Evolutionary conservation across 129 eudicot species (phyloP).

Genomic region (Artemisia tridentata): DNA sequence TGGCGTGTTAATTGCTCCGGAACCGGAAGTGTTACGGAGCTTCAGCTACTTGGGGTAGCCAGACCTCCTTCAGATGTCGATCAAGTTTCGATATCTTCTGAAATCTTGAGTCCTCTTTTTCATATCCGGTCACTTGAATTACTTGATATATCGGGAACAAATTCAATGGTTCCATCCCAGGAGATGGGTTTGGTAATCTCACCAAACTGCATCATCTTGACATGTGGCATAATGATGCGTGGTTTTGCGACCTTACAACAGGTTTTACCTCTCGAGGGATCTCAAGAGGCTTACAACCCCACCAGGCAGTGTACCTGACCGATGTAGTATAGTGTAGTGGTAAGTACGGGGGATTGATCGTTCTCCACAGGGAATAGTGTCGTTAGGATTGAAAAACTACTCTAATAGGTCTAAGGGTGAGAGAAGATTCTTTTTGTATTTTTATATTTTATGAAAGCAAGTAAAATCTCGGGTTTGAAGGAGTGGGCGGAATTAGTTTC

Average conservation of each 20-base stretch:
- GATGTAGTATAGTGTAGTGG: too few species aligned
- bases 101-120: slow-evolving; percentile 38
- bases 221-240: slow-evolving; percentile 13
- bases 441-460: too few species aligned
- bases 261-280: too few species aligned
- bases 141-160: slow-evolving; percentile 43
- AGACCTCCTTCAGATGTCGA: not conserved
- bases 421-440: too few species aligned
- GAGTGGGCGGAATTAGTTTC: too few species aligned
- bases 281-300: too few species aligned
- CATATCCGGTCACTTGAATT: slow-evolving; percentile 21
- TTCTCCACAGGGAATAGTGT: too few species aligned
- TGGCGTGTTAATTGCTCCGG: slow-evolving; percentile 34
- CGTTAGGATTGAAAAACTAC: too few species aligned
- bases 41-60: slow-evolving; percentile 9
- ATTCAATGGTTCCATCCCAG: slow-evolving; percentile 8
- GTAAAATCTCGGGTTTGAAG: too few species aligned
- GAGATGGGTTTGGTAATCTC: slow-evolving; percentile 36
- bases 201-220: slow-evolving; percentile 40
- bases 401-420: too few species aligned
- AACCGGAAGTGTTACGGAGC: slow-evolving; percentile 19
- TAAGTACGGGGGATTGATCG: too few species aligned
- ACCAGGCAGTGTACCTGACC: too few species aligned
- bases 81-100: not conserved
- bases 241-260: slow-evolving; percentile 43